Evolutionary conservation across 176 grass and related monocot species (phyloP), one percentile per base, ranked within the genome.

Genomic region (Pontederia paniculata): DNA sequence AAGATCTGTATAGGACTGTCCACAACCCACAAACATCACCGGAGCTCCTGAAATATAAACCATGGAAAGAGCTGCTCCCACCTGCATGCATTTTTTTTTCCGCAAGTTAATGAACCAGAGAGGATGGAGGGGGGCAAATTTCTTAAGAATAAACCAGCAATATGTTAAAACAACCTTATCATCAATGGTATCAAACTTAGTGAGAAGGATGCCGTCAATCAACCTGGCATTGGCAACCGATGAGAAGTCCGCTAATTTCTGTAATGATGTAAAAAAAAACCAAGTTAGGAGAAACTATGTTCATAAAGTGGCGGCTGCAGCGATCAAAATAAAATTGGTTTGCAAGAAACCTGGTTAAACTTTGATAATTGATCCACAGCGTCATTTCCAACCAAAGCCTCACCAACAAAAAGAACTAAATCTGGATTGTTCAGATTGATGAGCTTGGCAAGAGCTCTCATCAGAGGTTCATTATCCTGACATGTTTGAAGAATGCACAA

Each of bases 171-270:
- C 48, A 53, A 95, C 89, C 89, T 89, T 98, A 62, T 91, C 83
- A 0, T 98, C 93, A 4, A 88, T 91, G 8, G 86, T 91, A 65
- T 98, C 93, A 68, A 90, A 97, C 65, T 97, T 97, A 17, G 91
- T 97, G 49, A 97, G 86, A 67, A 97, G 80, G 74, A 97, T 97
- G 11, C 91, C 86, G 63, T 90, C 91, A 45, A 97, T 97, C 77
- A 97, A 67, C 76, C 86, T 90, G 49, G 77, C 77, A 53, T 74
- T 81, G 28, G 91, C 73, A 68, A 81, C 80, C 57, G 77, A 55
- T 1, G 86, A 97, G 31, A 97, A 74, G 14, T 97, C 80, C 50
- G 91, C 91, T 73, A 90, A 73, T 97, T 97, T 97, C 91, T 91
- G 83, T 52, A 53, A 48, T 15, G 47, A 46, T 28, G 9, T 21